Evolutionary conservation across 208 protist genomes (phyloP), one percentile per base, ranked within the genome.

Genomic region (Wallacemonas sp.): DNA sequence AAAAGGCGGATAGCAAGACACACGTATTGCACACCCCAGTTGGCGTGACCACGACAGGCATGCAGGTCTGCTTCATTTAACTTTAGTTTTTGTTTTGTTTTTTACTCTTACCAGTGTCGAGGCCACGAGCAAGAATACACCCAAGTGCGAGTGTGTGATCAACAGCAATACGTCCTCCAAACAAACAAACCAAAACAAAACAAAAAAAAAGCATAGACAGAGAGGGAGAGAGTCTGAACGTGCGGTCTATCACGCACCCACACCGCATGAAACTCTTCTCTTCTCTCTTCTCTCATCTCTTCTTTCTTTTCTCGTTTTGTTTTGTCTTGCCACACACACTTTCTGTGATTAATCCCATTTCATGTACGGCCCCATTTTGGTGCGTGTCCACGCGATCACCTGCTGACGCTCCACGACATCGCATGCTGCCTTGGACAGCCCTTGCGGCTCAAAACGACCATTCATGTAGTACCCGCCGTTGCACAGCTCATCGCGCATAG

Each of bases 381-480:
- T 80, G 27, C 36, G 19, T 9, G 79, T 80, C 86, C 86, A 92
- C 53, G 49, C 68, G 70, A 93, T 83, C 62, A 93, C 77, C 58
- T 77, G 73, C 22, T 84, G 65, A 9, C 89, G 72, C 61, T 91
- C 84, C 17, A 54, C 11, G 34, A 83, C 75, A 51, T 46, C 79
- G 59, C 85, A 95, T 8, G 86, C 89, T 4, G 84, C 67, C 59
- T 79, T 71, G 58, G 85, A 90, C 27, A 93, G 82, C 5, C 85
- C 83, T 19, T 68, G 66, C 0, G 88, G 88, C 42, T 66, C 70
- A 56, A 89, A 87, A 9, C 66, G 45, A 30, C 72, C 77, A 47
- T 92, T 87, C 75, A 88, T 80, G 71, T 95, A 95, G 73, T 91
- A 95, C 1, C 89, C 89, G 33, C 89, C 89, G 64, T 89, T 92